Percentiles rank a stretch among this genome's conserved stretches.
Evolutionary conservation across 2,329 filamentous ascomycete genomes (phyloP).

Genomic region (Colletotrichum sp.): DNA sequence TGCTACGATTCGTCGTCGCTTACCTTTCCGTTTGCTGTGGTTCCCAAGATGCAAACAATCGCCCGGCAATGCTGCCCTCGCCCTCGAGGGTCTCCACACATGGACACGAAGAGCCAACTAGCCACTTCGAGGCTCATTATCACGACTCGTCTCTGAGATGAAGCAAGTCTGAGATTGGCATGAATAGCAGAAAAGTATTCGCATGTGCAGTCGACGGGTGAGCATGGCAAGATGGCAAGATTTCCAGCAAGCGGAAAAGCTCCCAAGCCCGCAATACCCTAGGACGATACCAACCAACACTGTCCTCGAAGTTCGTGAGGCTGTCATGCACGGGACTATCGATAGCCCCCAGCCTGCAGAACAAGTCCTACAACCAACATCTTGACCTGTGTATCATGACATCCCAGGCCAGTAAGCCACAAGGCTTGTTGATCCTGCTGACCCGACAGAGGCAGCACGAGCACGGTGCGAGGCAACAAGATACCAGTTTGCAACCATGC

Average conservation of each 20-base stretch:
- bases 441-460: not conserved
- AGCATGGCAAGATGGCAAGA: not conserved
- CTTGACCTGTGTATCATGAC: not conserved
- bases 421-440: not conserved
- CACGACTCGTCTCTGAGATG: not conserved
- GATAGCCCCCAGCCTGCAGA: rapidly evolving
- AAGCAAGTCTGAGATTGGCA: not conserved
- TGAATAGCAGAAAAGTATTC: not conserved
- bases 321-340: not conserved
- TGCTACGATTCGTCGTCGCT: not conserved
- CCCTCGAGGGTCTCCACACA: rapidly evolving
- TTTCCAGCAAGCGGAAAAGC: not conserved
- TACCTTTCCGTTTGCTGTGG: not conserved
- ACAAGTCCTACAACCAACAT: not conserved
- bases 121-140: not conserved
- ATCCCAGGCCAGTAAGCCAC: not conserved
- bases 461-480: not conserved
- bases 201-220: not conserved
- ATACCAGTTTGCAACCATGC: not conserved
- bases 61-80: not conserved
- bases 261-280: not conserved
- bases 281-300: too few species aligned
- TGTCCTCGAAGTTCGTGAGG: not conserved
- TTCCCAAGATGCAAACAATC: not conserved
- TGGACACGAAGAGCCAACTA: not conserved